Evolutionary conservation across 495 filamentous ascomycete genomes (phyloP), one percentile per base, ranked within the genome.

Genomic region (Aspergillus haitiensis): DNA sequence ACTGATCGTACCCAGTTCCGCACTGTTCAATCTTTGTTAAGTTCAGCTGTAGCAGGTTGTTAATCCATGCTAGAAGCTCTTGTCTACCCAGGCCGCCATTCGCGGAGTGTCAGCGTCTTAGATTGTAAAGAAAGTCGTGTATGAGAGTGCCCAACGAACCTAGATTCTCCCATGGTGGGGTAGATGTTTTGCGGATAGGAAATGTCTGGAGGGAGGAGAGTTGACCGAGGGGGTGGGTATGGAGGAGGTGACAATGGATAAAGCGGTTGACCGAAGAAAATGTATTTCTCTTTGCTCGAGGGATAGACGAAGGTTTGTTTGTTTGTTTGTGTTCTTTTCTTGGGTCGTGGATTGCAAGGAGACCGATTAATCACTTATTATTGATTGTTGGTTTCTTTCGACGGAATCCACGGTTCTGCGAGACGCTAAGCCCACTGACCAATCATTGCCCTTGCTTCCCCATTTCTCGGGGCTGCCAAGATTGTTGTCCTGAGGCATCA

Each of bases 11-110:
- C 94, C 94, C 94, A 66, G 94, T 98, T 66, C 94, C 94, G 75
- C 94, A 97, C 82, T 98, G 95, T 77, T 98, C 94, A 71, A 98
- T 89, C 77, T 96, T 97, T 71, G 93, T 97, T 58, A 98, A 85
- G 78, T 98, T 98, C 64, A 98, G 85, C 80, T 96, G 90, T 56
- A 98, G 86, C 53, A 98, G 91, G 82, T 89, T 91, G 82, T 98
- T 98, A 66, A 98, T 78, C 94, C 94, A 98, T 77, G 87, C 86
- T 60, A 98, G 83, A 60, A 98, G 86, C 78, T 98, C 94, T 77
- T 98, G 94, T 81, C 94, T 98, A 60, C 33, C 55, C 15, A 18
- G 46, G 15, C 36, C 44, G 13, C 11, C n/a, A 13, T 40, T 49
- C 37, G 39, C 36, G 37, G 18, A 7, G n/a, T n/a, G 42, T 60